A percentile compares a stretch with the other conserved stretches of the same genome.
Evolutionary conservation across 192 early-diverging fungal genomes (phyloP).

Genomic region (Phlyctochytrium planicorne): DNA sequence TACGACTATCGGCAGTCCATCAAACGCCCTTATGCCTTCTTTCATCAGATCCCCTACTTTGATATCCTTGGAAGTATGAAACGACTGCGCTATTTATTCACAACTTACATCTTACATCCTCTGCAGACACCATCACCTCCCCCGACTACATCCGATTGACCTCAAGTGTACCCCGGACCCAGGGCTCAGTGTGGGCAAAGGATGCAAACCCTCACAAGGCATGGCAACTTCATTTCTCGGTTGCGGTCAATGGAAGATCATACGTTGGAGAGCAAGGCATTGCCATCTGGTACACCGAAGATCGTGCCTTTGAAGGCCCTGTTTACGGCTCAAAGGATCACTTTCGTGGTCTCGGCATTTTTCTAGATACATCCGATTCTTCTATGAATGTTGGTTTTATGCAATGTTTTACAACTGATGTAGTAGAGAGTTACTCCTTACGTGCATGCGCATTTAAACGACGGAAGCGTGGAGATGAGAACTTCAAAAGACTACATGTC

Average conservation of each 20-base stretch:
- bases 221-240: constrained; percentile 70
- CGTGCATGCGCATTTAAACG: constrained; percentile 63
- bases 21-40: constrained; percentile 40
- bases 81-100: not conserved
- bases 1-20: constrained; percentile 40
- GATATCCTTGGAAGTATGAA: constrained; percentile 21
- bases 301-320: constrained; percentile 45
- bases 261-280: constrained; percentile 70
- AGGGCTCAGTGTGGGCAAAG: constrained; percentile 62
- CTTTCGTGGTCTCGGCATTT: constrained; percentile 63
- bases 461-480: constrained; percentile 53
- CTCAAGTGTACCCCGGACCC: constrained; percentile 53
- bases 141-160: constrained; percentile 50
- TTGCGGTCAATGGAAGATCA: constrained; percentile 58
- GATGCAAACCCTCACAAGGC: constrained; percentile 61
- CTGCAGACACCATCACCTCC: constrained; percentile 26
- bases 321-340: constrained; percentile 66
- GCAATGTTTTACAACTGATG: not conserved
- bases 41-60: constrained; percentile 33
- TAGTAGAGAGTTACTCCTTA: constrained; percentile 50
- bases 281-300: constrained; percentile 81
- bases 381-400: constrained; percentile 23
- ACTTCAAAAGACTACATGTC: constrained; percentile 44
- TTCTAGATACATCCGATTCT: constrained; percentile 58
- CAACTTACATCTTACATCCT: not conserved